Evolutionary conservation across 441 rosid genomes (phyloP), one percentile per base, ranked within the genome.

Genomic region (Rhodomyrtus psidioides): DNA sequence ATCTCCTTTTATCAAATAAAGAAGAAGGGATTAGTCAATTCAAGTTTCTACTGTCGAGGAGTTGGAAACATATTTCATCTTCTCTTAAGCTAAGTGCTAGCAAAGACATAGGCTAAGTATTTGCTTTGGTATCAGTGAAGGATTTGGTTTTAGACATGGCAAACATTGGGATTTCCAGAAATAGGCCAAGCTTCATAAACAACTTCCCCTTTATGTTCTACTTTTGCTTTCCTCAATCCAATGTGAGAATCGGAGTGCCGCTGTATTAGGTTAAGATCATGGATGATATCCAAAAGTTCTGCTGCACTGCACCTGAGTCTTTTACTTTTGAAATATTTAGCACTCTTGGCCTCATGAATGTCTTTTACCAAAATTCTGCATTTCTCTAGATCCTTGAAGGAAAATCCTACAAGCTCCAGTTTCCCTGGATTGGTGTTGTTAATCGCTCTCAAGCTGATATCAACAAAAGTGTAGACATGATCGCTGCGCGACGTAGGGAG

Each of bases 401-500:
- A 89, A 94, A 87, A 87, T 88, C 98, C 85, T 96, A 95, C 89
- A 94, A 93, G 90, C 93, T 96, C 85, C 94, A 94, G 87, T 96
- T 54, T 91, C 97, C 98, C 76, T 96, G 98, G 99, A 91, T 96
- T 82, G 99, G 99, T 74, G 98, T 95, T 86, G 99, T 96, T 55
- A 96, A 95, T 89, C 98, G 98, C 88, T 96, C 99, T 88, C 99
- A 95, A 90, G 99, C 98, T 91, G 99, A 96, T 86, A 96, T 95
- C n/a, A 96, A 96, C 86, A 95, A 93, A 90, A 96, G 97, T 70
- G 98, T 95, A 84, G 99, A 96, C 88, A 95, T 96, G 98, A 96
- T 96, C 81, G 99, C 99, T 91, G 99, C 99, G 86, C 97, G 99
- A 83, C 96, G 91, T 53, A 94, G 94, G 89, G 99, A 96, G 91